Base-by-base conservation (phyloP, 192 early-diverging fungal species). In the Allomyces javanicus region DNA sequence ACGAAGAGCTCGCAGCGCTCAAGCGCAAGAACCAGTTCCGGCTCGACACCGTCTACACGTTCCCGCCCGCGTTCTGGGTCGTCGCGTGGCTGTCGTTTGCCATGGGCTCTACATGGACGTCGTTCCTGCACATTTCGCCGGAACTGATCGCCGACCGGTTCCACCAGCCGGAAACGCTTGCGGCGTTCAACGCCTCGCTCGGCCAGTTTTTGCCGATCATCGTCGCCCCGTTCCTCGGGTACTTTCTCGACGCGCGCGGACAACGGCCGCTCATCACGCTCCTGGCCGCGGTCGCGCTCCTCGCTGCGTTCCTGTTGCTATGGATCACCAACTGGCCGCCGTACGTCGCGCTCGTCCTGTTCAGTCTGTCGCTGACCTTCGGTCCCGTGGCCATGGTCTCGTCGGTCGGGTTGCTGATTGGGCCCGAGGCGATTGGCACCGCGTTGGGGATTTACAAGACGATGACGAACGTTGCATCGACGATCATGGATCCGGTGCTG, bases 91-190 rank as follows among this genome's bases (percentile, higher is more conserved):
- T 82, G 72, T 80, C 81, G 64, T 82, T 86, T 40, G 70, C 77
- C 5, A 63, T 86, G 27, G 83, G 85, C 27, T 77, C 79, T 66
- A 78, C 72, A 10, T 86, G 85, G 83, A 81, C 76, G 62, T 80
- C 78, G 72, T 86, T 85, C 63, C 70, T 86, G 63, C 82, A 84
- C 65, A 83, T 86, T 24, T 81, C 82, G 67, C 83, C 84, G 65
- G 85, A 90, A 72, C 81, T 88, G 43, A 76, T 90, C 9, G 88
- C 87, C 67, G 75, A 85, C 64, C 82, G 85, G 10, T 90, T 85
- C 66, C 77, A 74, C 22, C 73, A 76, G 17, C 71, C 73, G n/a
- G 85, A 90, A 64, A 64, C 74, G 5, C 61, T 78, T 10, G 87
- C 87, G 4, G 84, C 84, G 11, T 83, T 80, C 72, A 77, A 78